Conservation (phyloP, 371 early-diverging fungal species). For the Apophysomyces trapeziformis region DNA sequence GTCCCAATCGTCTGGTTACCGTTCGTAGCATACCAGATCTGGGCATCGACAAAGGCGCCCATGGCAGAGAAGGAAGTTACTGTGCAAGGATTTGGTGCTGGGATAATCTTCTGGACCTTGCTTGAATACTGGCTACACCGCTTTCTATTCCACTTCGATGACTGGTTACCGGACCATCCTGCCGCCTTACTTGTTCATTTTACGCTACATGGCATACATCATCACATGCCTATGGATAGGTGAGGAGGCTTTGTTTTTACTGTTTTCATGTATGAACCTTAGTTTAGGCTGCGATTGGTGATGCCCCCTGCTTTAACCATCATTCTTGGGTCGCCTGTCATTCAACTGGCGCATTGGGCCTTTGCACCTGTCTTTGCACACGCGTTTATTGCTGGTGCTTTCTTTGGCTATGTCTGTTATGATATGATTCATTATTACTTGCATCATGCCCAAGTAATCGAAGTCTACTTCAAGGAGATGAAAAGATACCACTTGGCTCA, state of each 20-base stretch:
- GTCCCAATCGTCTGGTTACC: slow-evolving; percentile 92
- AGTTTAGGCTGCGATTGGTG: slow-evolving; percentile 81
- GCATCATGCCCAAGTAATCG: slow-evolving; percentile 85
- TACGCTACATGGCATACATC: slow-evolving; percentile 94
- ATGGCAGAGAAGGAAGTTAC: slow-evolving; percentile 12
- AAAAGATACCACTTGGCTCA: slow-evolving; percentile 95
- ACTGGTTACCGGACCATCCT: slow-evolving; percentile 82
- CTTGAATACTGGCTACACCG: slow-evolving; percentile 86
- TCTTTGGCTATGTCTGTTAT: slow-evolving; percentile 87
- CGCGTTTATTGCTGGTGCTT: slow-evolving; percentile 76
- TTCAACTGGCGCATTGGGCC: slow-evolving; percentile 54
- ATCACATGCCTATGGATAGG: slow-evolving; percentile 95
- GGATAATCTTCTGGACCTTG: slow-evolving; percentile 80
- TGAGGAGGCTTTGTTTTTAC: slow-evolving; percentile 25
- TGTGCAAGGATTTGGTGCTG: slow-evolving; percentile 53
- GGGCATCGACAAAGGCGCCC: slow-evolving; percentile 23
- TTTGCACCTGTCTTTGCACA: slow-evolving; percentile 56
- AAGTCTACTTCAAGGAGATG: slow-evolving; percentile 77
- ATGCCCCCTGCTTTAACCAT: slow-evolving; percentile 94
- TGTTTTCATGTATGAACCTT: neutral
- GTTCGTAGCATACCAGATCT: slow-evolving; percentile 55
- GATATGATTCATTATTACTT: slow-evolving; percentile 94
- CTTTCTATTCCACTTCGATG: slow-evolving; percentile 92
- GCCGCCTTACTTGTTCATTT: slow-evolving; percentile 78
- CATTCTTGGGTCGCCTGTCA: slow-evolving; percentile 65